Conservation (phyloP, 2,329 filamentous ascomycete genomes). For the Botrytis galanthina region DNA sequence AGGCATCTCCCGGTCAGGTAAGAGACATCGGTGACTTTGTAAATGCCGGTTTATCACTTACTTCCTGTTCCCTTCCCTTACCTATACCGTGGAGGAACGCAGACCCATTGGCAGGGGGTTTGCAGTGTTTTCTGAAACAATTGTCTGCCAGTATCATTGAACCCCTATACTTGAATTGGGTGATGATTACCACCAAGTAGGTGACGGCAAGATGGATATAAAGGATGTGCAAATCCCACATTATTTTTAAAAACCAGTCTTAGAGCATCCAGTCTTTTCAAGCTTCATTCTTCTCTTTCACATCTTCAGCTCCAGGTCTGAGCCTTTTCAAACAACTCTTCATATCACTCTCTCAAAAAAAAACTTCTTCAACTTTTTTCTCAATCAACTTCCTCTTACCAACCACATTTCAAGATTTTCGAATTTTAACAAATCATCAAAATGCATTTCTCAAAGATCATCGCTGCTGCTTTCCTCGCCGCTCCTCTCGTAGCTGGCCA, state of each 20-base stretch:
- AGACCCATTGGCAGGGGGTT: neutral
- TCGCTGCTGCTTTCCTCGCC: slow-evolving; percentile 16
- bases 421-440: neutral
- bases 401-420: neutral
- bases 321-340: slow-evolving; percentile 12
- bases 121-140: slow-evolving; percentile 1
- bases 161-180: neutral
- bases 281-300: slow-evolving; percentile 8
- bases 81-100: neutral
- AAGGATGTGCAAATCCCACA: neutral
- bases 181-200: neutral
- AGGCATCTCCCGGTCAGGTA: neutral
- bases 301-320: slow-evolving; percentile 17
- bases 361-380: neutral
- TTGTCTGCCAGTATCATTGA: neutral
- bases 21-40: neutral
- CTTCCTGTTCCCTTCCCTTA: neutral
- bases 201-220: slow-evolving; percentile 10
- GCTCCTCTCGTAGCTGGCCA: slow-evolving; percentile 8
- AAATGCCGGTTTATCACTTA: neutral
- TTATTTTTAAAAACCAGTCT: slow-evolving; percentile 3
- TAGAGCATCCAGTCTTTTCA: slow-evolving; percentile 19
- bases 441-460: slow-evolving; percentile 16
- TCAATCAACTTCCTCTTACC: neutral
- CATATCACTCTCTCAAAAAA: slow-evolving; percentile 11